Evolutionary conservation across 1,284 basidiomycete species (phyloP).

Genomic region (Rhodotorula sp.): DNA sequence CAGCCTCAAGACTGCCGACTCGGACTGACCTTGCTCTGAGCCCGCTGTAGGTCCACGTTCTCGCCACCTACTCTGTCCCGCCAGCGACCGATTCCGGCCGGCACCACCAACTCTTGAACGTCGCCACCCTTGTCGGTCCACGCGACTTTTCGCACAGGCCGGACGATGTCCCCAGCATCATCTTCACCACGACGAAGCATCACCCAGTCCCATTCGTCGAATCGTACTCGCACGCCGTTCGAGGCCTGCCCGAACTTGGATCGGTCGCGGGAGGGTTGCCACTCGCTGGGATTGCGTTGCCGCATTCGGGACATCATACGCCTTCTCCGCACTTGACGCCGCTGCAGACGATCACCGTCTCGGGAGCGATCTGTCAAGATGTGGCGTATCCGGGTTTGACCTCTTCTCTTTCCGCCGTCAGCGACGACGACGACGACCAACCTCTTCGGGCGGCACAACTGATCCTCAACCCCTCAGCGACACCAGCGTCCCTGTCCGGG

Average conservation of each 20-base stretch:
- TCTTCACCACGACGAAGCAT: conserved; percentile 30
- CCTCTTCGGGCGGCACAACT: conserved; percentile 2
- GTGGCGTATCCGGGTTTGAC: conserved; percentile 16
- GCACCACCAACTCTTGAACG: conserved; percentile 15
- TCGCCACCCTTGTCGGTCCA: conserved; percentile 32
- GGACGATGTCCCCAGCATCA: background rate
- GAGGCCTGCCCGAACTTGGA: background rate
- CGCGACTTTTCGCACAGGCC: background rate
- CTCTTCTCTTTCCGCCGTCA: background rate
- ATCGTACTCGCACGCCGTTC: conserved; percentile 14
- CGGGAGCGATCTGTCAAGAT: conserved; percentile 30
- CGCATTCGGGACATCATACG: background rate
- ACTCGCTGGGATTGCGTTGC: conserved; percentile 6
- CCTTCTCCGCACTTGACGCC: conserved; percentile 11
- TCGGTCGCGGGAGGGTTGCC: conserved; percentile 4
- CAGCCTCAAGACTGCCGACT: too few species aligned
- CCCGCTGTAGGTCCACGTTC: conserved; percentile 13
- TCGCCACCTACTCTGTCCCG: conserved; percentile 28
- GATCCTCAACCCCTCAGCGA: conserved; percentile 25
- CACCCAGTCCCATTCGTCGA: conserved; percentile 33
- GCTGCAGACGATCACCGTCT: conserved; percentile 6
- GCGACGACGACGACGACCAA: too few species aligned
- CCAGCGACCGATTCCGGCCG: background rate
- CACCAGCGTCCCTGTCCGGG: background rate
- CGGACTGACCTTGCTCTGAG: too few species aligned